Evolutionary conservation across 1,284 basidiomycete species (phyloP).

Genomic region (Malassezia yamatoensis): DNA sequence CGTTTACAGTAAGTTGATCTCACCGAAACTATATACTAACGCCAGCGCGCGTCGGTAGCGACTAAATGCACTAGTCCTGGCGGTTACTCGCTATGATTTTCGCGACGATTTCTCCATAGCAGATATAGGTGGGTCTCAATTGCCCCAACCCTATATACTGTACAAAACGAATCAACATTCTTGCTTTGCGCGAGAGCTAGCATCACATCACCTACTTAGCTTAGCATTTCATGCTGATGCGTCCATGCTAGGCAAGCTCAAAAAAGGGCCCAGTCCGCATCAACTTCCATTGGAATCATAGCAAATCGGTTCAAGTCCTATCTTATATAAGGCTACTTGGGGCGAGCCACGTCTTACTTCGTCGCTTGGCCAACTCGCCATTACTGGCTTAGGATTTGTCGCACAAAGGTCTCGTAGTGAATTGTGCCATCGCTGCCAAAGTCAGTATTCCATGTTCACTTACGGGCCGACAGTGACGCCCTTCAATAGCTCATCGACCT

Average conservation of each 20-base stretch:
- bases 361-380: neutral
- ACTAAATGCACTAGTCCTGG: constrained; percentile 4
- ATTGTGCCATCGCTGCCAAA: constrained; percentile 75
- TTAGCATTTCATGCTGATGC: too few species aligned
- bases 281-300: too few species aligned
- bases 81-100: too few species aligned
- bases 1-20: constrained; percentile 59
- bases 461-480: constrained; percentile 77
- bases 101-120: neutral
- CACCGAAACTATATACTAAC: neutral
- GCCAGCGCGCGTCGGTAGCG: constrained; percentile 16
- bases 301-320: too few species aligned
- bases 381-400: constrained; percentile 62
- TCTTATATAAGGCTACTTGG: too few species aligned
- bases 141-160: neutral
- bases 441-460: constrained; percentile 46
- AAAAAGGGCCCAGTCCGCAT: too few species aligned
- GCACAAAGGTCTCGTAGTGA: constrained; percentile 91
- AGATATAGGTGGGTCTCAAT: neutral
- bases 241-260: too few species aligned
- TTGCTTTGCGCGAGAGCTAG: too few species aligned
- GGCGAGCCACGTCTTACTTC: neutral
- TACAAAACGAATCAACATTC: neutral
- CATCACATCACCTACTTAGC: too few species aligned
- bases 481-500: constrained; percentile 95